Base-by-base conservation (phyloP, 2,329 filamentous ascomycete genomes). In the Colletotrichum chrysophilum region DNA sequence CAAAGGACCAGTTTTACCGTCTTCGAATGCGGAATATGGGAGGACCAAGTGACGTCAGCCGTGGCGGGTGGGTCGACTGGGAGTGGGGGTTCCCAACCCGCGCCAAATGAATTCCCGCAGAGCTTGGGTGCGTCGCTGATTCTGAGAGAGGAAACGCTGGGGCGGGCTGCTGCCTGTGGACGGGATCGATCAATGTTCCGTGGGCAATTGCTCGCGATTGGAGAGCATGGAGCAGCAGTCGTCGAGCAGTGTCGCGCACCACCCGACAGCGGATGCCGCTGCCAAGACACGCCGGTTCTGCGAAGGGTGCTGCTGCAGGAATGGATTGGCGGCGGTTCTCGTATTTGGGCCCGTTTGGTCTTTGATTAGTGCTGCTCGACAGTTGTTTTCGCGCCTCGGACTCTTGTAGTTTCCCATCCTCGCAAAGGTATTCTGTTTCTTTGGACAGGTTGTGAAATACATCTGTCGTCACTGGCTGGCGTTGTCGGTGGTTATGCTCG, bases 281-380 rank as follows among this genome's bases (percentile, higher is more conserved):
- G 65, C 70, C 65, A 76, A 76, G 70, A 69, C 64, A 67, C 74
- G 30, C 65, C 58, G 58, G 30, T 52, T 69, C 58, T 69, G 70
- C 70, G 70, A 74, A 28, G 43, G 21, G 34, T 69, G 61, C 74
- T 65, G 65, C 43, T 76, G 70, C 28, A 32, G 74, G 74, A 69
- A 76, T 73, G 64, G 74, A 76, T 76, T 74, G 52, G 58, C 70
- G 58, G 70, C n/a, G 34, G 48, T 66, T 21, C 74, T 76, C 74
- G 74, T 76, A 69, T 74, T 38, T 24, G 58, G 34, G 16, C 34
- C 56, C 30, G 24, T 21, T 60, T 64, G 72, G 55, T n/a, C 52
- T 67, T n/a, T 28, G 16, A 10, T 28, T 56, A 21, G 62, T 55
- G 43, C 64, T 56, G n/a, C 30, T 58, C 66, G 28, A 32, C 30